These are phyloP conservation scores for Arachnopeziza araneosa DNA, from an alignment of 2,329 filamentous ascomycete species.

Conservation along the genomic window DNA sequence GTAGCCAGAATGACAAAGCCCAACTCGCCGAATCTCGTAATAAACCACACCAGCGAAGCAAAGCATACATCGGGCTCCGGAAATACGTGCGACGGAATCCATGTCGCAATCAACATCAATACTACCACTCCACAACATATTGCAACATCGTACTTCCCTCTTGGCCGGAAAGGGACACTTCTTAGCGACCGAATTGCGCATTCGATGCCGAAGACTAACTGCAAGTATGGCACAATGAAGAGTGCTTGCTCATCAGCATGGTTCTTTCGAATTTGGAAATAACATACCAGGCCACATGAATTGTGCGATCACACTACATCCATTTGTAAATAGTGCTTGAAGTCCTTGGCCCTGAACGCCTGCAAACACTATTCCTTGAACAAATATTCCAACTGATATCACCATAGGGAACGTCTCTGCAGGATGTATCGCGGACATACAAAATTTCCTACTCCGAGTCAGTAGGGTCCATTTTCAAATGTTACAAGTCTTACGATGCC, in stretches of 20 bases:
- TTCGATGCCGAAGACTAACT: constrained; percentile 61
- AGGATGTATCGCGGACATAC: constrained; percentile 30
- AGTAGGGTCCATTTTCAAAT: constrained; percentile 23
- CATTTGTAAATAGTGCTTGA: constrained; percentile 42
- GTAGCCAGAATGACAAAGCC: constrained; percentile 49
- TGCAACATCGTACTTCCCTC: constrained; percentile 53
- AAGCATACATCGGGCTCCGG: constrained; percentile 57
- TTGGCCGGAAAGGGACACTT: constrained; percentile 49
- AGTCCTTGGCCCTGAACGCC: constrained; percentile 52
- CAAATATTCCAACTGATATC: constrained; percentile 49
- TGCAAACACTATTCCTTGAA: constrained; percentile 54
- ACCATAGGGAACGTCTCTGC: constrained; percentile 46
- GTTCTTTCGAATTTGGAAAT: neutral
- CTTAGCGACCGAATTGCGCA: constrained; percentile 50
- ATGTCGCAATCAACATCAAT: constrained; percentile 48
- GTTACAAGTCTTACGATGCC: constrained; percentile 35
- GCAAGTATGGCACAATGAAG: constrained; percentile 61
- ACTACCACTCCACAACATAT: constrained; percentile 50
- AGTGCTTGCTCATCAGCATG: constrained; percentile 45
- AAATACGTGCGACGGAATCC: constrained; percentile 51
- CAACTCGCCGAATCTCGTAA: constrained; percentile 53
- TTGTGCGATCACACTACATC: constrained; percentile 50
- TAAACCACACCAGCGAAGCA: constrained; percentile 62
- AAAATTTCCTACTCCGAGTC: constrained; percentile 27
- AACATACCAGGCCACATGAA: constrained; percentile 53